phyloP scores from a whole-genome alignment of 2,329 filamentous ascomycete species.

The Venturia nashicola region DNA sequence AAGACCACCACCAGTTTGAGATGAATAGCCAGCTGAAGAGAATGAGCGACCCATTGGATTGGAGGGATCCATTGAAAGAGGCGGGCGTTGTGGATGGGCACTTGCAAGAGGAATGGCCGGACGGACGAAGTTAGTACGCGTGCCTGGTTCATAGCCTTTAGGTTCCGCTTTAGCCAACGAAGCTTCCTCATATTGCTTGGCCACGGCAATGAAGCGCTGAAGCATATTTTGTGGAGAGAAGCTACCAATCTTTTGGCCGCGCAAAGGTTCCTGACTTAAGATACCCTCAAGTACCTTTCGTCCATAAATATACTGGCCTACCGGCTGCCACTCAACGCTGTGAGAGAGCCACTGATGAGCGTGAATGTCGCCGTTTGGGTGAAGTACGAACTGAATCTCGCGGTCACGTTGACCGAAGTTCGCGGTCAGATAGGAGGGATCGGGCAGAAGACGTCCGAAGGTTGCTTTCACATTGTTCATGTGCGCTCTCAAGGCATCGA shows the following conservation, averaged over 20 bases:
- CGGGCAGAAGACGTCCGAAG: conserved; percentile 30
- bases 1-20: not conserved
- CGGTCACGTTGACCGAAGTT: conserved; percentile 24
- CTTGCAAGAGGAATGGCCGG: not conserved
- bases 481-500: conserved; percentile 6
- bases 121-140: not conserved
- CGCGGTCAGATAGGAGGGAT: conserved; percentile 24
- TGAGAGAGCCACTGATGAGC: conserved; percentile 33
- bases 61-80: not conserved
- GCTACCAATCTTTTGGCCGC: conserved; percentile 10
- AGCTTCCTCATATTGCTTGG: conserved; percentile 8
- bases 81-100: not conserved
- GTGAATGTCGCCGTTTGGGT: conserved; percentile 34
- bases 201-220: conserved; percentile 6
- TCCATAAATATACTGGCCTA: conserved; percentile 30
- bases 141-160: conserved; percentile 2
- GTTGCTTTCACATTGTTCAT: conserved; percentile 22
- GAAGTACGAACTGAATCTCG: conserved; percentile 32
- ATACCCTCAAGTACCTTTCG: conserved; percentile 31
- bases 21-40: not conserved
- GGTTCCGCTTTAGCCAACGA: conserved; percentile 2
- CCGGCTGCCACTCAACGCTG: conserved; percentile 31
- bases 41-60: not conserved
- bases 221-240: conserved; percentile 1
- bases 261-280: conserved; percentile 16